phyloP scores from a whole-genome alignment of 805 yeast genomes.

The Grigorovia humatica region DNA sequence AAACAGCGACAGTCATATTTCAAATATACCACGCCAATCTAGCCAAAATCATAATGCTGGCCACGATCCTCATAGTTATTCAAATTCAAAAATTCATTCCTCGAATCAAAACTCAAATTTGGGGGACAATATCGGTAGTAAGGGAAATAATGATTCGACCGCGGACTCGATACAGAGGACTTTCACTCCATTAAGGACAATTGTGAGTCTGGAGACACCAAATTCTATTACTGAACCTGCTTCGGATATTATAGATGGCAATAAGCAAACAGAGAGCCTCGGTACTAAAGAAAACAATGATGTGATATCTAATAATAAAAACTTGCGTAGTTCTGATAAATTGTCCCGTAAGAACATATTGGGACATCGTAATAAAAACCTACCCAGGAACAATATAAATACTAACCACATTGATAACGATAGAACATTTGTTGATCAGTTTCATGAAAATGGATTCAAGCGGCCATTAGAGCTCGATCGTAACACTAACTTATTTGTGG shows the following conservation, averaged over 20 bases:
- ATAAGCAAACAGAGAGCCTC: background rate
- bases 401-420: background rate
- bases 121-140: background rate
- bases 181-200: background rate
- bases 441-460: background rate
- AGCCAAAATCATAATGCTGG: background rate
- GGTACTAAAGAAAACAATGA: background rate
- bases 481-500: background rate
- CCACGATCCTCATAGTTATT: background rate
- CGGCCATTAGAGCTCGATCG: background rate
- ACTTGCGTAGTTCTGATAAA: background rate
- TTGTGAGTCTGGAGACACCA: constrained; percentile 1
- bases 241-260: background rate
- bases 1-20: background rate
- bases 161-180: background rate
- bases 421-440: background rate
- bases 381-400: background rate
- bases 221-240: background rate
- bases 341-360: too few relatives aligned
- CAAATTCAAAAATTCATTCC: background rate
- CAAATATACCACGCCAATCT: background rate
- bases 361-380: too few relatives aligned
- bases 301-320: background rate
- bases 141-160: background rate
- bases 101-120: background rate